phyloP scores from a whole-genome alignment of 129 eudicot genomes.

The Escallonia rubra region DNA sequence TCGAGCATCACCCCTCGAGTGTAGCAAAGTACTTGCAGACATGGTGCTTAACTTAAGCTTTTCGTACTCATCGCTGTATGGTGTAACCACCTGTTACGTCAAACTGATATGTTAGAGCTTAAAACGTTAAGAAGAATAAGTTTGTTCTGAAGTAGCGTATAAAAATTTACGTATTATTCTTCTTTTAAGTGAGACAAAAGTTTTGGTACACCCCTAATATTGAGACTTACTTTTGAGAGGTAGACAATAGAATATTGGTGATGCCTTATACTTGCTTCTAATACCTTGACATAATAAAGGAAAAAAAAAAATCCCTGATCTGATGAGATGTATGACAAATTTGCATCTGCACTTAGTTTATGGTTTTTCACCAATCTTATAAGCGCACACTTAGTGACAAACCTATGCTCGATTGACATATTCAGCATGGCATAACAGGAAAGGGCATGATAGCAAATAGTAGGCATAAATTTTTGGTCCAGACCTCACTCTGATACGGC shows the following conservation, averaged over 20 bases:
- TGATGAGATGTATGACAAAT: neutral
- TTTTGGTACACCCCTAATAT: too few species aligned
- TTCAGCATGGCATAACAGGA: too few species aligned
- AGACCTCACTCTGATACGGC: neutral
- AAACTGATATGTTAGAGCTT: neutral
- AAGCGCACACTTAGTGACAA: neutral
- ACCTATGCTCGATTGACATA: too few species aligned
- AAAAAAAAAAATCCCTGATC: neutral
- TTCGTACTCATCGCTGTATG: conserved; percentile 31
- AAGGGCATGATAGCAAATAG: too few species aligned
- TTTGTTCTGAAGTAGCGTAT: too few species aligned
- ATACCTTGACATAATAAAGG: neutral
- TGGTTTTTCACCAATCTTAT: too few species aligned
- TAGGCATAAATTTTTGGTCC: too few species aligned
- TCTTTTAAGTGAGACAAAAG: too few species aligned
- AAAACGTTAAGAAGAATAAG: neutral
- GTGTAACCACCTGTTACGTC: conserved; percentile 34
- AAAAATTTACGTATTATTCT: too few species aligned
- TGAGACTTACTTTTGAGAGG: too few species aligned
- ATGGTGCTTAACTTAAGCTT: conserved; percentile 35
- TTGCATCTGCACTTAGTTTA: neutral
- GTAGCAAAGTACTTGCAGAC: conserved; percentile 24
- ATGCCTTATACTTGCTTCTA: too few species aligned
- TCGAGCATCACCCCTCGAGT: conserved; percentile 23
- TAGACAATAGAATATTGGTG: too few species aligned